Percentiles rank a stretch among this genome's conserved stretches.
These are phyloP conservation scores for Dunaliella primolecta DNA, from an alignment of 139 green algal genomes.

Conservation along the genomic window DNA sequence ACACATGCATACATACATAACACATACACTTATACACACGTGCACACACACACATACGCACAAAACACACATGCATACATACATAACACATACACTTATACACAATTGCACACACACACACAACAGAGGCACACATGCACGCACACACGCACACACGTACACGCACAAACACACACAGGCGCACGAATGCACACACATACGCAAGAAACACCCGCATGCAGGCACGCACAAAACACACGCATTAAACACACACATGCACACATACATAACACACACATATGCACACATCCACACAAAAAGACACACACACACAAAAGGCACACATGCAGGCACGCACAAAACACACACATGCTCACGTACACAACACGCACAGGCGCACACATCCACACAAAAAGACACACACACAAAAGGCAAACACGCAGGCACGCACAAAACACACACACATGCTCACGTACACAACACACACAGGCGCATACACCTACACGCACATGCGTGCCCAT, in stretches of 20 bases:
- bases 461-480: not conserved
- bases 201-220: not conserved
- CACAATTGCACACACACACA: not conserved
- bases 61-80: not conserved
- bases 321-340: not conserved
- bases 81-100: not conserved
- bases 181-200: not conserved
- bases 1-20: not conserved
- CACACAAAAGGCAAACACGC: not conserved
- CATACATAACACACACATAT: not conserved
- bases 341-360: not conserved
- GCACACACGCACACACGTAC: not conserved
- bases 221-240: not conserved
- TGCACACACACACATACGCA: not conserved
- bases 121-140: not conserved
- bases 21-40: not conserved
- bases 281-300: not conserved
- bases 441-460: no score
- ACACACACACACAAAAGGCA: not conserved
- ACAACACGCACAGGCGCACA: not conserved
- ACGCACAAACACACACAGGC: not conserved
- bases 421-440: not conserved
- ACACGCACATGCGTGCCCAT: not conserved
- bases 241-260: not conserved
- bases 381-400: not conserved